Evolutionary conservation across 108 stramenopile species (phyloP).

Genomic region (Aurantiochytrium sp.): DNA sequence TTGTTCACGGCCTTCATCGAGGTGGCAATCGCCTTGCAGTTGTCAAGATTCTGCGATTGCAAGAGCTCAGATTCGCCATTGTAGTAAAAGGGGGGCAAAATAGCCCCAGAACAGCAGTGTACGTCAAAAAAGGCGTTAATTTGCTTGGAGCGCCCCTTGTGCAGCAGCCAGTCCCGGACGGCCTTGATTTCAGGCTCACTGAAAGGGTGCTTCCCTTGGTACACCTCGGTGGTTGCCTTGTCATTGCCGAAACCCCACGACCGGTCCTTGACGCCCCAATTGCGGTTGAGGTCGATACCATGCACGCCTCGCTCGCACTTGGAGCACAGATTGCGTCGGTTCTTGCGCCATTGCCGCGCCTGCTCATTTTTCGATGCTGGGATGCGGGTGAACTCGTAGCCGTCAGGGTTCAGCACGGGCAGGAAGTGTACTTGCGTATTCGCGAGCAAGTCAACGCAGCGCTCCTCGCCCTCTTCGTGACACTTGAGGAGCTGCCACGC

Average conservation of each 20-base stretch:
- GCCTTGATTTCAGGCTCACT: conserved; percentile 9
- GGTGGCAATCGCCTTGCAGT: background rate
- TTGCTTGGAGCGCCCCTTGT: background rate
- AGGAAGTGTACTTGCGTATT: background rate
- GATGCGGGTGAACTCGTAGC: background rate
- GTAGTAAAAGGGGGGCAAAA: conserved; percentile 10
- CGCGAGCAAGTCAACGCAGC: background rate
- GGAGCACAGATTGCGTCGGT: conserved; percentile 5
- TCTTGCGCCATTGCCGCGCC: background rate
- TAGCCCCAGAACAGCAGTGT: conserved; percentile 13
- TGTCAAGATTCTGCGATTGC: background rate
- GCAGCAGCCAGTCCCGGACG: conserved; percentile 6
- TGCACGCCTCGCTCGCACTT: conserved; percentile 19
- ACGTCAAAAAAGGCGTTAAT: conserved; percentile 1
- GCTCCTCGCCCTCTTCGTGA: background rate
- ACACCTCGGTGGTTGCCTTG: background rate
- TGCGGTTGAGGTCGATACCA: conserved; percentile 1
- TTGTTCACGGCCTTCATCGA: background rate
- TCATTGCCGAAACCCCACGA: background rate
- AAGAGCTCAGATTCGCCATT: background rate
- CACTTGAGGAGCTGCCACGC: background rate
- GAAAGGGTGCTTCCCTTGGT: background rate
- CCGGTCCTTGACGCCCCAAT: conserved; percentile 11
- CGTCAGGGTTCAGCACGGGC: background rate
- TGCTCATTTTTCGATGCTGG: background rate